Conservation (phyloP, 371 early-diverging fungal species). For the Choanephora cucurbitarum region DNA sequence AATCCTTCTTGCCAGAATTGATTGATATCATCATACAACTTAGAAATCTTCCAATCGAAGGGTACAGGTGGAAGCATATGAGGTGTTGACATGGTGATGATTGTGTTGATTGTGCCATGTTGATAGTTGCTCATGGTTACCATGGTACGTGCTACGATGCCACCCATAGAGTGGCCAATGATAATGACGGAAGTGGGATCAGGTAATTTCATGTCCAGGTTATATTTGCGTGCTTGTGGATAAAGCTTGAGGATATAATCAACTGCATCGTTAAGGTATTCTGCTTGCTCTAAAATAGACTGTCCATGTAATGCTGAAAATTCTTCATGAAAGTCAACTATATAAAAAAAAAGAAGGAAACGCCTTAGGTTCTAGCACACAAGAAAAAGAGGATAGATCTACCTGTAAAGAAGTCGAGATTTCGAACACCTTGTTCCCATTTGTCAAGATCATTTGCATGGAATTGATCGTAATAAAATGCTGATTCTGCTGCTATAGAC, state of each 20-base stretch:
- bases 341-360: not conserved
- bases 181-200: slow-evolving; percentile 78
- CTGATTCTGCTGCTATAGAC: slow-evolving; percentile 77
- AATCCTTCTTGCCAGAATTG: slow-evolving; percentile 72
- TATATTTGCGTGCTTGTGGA: slow-evolving; percentile 43
- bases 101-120: slow-evolving; percentile 76
- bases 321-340: slow-evolving; percentile 92
- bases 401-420: slow-evolving; percentile 89
- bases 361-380: too few relatives aligned
- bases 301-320: slow-evolving; percentile 86
- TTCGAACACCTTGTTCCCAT: slow-evolving; percentile 39
- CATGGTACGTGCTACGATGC: slow-evolving; percentile 87
- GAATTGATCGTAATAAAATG: slow-evolving; percentile 56
- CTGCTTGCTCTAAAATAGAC: slow-evolving; percentile 83
- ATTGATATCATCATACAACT: slow-evolving; percentile 77
- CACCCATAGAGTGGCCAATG: slow-evolving; percentile 97
- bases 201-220: slow-evolving; percentile 30
- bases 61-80: slow-evolving; percentile 86
- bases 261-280: slow-evolving; percentile 84
- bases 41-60: slow-evolving; percentile 74
- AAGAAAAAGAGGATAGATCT: slow-evolving; percentile 14
- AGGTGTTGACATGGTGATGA: slow-evolving; percentile 91
- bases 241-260: slow-evolving; percentile 78
- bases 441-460: slow-evolving; percentile 36
- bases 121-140: slow-evolving; percentile 75